phyloP scores from a whole-genome alignment of 257 asterid species.

The Gentiana macrophylla region DNA sequence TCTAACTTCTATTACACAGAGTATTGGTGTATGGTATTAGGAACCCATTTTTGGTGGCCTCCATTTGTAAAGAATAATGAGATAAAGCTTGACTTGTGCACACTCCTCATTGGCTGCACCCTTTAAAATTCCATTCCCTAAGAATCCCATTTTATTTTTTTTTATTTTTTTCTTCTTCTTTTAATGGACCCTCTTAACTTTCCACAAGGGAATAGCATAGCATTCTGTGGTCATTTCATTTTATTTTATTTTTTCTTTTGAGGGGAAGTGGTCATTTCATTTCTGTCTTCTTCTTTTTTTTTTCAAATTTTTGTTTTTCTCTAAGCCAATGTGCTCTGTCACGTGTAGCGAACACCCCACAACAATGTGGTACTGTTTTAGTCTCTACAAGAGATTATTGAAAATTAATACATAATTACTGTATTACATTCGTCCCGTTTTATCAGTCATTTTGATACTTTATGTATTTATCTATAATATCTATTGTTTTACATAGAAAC shows the following conservation, averaged over 20 bases:
- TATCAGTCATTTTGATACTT: too few relatives aligned
- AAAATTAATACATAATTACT: too few relatives aligned
- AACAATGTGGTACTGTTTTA: background rate
- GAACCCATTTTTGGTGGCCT: conserved; percentile 74
- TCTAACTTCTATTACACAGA: background rate
- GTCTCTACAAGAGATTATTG: too few relatives aligned
- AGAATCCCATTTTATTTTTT: conserved; percentile 22
- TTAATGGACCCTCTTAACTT: conserved; percentile 6
- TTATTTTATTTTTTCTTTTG: background rate
- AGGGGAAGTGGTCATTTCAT: too few relatives aligned
- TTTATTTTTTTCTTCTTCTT: background rate
- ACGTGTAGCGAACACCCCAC: too few relatives aligned
- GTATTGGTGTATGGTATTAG: conserved; percentile 1
- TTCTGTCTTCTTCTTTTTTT: too few relatives aligned
- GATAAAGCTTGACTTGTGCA: conserved; percentile 64
- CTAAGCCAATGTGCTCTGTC: too few relatives aligned
- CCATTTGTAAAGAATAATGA: conserved; percentile 34
- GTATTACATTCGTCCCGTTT: too few relatives aligned
- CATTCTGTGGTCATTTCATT: conserved; percentile 56
- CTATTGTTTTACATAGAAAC: too few relatives aligned
- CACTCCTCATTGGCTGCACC: conserved; percentile 38
- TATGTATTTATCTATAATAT: too few relatives aligned
- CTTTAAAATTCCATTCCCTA: conserved; percentile 41
- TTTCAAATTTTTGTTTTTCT: too few relatives aligned
- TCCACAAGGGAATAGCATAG: conserved; percentile 43